A percentile compares a stretch with the other conserved stretches of the same genome.
Evolutionary conservation across 2,329 filamentous ascomycete genomes (phyloP).

Genomic region (Arthroderma sp.): DNA sequence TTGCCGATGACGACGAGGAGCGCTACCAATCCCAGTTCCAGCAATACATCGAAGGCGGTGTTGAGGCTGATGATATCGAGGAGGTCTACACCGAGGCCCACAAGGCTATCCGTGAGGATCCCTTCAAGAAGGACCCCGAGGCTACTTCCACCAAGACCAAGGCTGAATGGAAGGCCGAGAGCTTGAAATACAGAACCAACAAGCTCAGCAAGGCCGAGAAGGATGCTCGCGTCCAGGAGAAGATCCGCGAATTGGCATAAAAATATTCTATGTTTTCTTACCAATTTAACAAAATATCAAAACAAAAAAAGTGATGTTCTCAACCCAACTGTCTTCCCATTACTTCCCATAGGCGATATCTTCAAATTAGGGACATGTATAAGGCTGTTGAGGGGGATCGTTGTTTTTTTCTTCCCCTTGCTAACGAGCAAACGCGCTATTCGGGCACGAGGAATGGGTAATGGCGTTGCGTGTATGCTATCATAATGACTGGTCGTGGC

Average conservation of each 20-base stretch:
- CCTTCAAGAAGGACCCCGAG: conserved; percentile 77
- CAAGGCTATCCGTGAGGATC: conserved; percentile 92
- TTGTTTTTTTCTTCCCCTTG: too few relatives aligned
- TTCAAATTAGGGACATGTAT: too few relatives aligned
- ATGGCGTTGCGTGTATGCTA: too few relatives aligned
- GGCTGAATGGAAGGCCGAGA: conserved; percentile 93
- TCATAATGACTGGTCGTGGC: too few relatives aligned
- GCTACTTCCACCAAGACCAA: conserved; percentile 83
- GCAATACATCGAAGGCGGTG: conserved; percentile 92
- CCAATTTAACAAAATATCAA: too few relatives aligned
- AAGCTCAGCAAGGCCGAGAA: conserved; percentile 80
- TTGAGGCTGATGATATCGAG: conserved; percentile 94
- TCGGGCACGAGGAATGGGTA: too few relatives aligned
- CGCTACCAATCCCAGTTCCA: conserved; percentile 97
- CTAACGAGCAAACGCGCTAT: too few relatives aligned
- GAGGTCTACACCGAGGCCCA: conserved; percentile 92
- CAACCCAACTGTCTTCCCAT: too few relatives aligned
- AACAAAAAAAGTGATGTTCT: too few relatives aligned
- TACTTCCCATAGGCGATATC: too few relatives aligned
- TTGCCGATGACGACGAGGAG: conserved; percentile 99
- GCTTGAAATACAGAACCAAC: conserved; percentile 66
- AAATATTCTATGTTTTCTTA: conserved; percentile 4
- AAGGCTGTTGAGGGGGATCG: too few relatives aligned
- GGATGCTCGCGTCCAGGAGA: conserved; percentile 70
- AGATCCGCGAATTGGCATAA: conserved; percentile 65